Conservation (phyloP, 345 rosid genomes). For the Moricandia arvensis region DNA sequence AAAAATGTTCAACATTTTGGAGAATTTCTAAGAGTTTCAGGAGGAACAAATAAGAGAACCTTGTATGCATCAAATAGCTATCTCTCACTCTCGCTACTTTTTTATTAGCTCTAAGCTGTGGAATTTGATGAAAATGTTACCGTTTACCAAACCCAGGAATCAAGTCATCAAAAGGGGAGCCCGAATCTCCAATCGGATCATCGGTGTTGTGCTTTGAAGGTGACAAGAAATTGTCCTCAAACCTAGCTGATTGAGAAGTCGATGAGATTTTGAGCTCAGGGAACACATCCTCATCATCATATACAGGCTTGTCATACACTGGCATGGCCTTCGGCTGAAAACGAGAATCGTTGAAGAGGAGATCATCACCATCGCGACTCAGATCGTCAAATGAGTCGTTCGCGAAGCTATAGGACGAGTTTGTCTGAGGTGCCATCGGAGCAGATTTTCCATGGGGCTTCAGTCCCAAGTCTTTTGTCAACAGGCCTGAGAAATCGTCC, state of each 20-base stretch:
- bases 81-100: no score
- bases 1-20: no score
- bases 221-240: constrained; percentile 45
- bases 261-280: constrained; percentile 51
- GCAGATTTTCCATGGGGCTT: no score
- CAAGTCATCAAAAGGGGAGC: constrained; percentile 64
- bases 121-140: no score
- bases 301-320: background rate
- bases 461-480: no score
- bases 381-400: background rate
- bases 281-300: constrained; percentile 33
- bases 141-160: constrained; percentile 67
- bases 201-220: constrained; percentile 31
- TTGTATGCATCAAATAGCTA: no score
- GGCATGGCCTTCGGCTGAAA: background rate
- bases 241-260: constrained; percentile 38
- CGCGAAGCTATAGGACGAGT: background rate
- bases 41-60: no score
- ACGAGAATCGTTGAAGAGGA: background rate
- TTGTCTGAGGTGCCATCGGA: no score
- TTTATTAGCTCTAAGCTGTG: no score
- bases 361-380: background rate
- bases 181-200: constrained; percentile 56
- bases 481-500: no score
- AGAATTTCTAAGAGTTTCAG: no score